Evolutionary conservation across 306 rosid genomes (phyloP), one percentile per base, ranked within the genome.

Genomic region (Vachellia collinsii): DNA sequence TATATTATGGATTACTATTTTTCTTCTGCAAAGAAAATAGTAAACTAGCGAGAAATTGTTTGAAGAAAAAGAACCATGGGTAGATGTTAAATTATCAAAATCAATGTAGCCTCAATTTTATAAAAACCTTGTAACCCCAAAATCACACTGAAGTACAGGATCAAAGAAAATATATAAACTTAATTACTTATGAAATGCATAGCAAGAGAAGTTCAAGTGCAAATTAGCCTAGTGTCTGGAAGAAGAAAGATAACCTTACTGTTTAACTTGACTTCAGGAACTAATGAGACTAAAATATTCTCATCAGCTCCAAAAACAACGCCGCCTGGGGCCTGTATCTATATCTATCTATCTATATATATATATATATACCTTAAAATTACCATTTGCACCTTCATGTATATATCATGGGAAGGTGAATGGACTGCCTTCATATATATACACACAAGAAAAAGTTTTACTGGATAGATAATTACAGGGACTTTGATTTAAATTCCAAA

Each of bases 391-490:
- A 61, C 19, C 67, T 61, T 12, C 67, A 25, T 59, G 34, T 63
- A 34, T 63, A 34, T 34, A 13, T 63, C 12, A 29, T 25, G 4
- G 39, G 39, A 12, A 25, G 39, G 39, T 62, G 63, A 22, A 56
- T 25, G 67, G 13, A 34, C 20, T 16, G 70, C 5, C n/a, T 36
- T 16, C 22, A 13, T 34, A 36, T 7, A 63, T 7, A 64, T 61
- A 63, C 11, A 53, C 20, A 16, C 11, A 61, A 61, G 37, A 12
- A 61, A 61, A 61, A 22, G 38, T 25, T 61, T 61, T 1, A 61
- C 39, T 12, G 67, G 38, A 61, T 25, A 61, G 67, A 61, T 61
- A 61, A 25, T 61, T 61, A 61, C 67, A 61, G 67, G 67, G 25
- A 25, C 9, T n/a, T 53, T 19, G 61, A 53, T 53, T 53, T 25